Evolutionary conservation across 345 rosid genomes (phyloP).

Genomic region (Cochlearia excelsa): DNA sequence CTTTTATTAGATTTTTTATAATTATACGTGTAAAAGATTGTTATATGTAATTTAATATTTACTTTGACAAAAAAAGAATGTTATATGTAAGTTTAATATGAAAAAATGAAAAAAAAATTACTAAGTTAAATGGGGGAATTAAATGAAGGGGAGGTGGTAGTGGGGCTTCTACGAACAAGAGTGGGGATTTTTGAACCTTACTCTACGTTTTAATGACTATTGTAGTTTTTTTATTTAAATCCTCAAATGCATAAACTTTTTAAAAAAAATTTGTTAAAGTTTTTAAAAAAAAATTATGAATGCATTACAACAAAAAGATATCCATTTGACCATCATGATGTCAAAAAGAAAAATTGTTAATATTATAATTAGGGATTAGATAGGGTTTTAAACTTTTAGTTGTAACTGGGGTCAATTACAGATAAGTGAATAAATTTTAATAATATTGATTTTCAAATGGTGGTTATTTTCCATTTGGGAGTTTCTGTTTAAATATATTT

Average conservation of each 20-base stretch:
- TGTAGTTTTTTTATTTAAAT: background rate
- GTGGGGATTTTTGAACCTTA: constrained; percentile 31
- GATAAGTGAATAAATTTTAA: background rate
- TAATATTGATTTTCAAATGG: background rate
- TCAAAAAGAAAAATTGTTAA: too few species aligned
- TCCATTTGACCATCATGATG: background rate
- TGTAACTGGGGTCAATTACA: too few species aligned
- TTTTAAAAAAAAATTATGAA: constrained; percentile 12
- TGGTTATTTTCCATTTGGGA: background rate
- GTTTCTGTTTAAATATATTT: background rate
- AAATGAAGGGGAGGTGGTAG: constrained; percentile 22
- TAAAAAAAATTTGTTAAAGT: background rate
- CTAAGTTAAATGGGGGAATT: background rate
- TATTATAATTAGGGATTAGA: too few species aligned
- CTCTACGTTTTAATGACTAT: constrained; percentile 26
- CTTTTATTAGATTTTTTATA: background rate
- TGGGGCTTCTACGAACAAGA: constrained; percentile 32
- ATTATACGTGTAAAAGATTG: background rate
- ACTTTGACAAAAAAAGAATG: too few species aligned
- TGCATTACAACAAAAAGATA: constrained; percentile 1
- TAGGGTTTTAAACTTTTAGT: too few species aligned
- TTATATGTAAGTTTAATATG: too few species aligned
- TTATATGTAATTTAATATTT: background rate
- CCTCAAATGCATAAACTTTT: too few species aligned
- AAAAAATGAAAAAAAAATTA: too few species aligned